Percentiles rank a stretch among this genome's conserved stretches.
These are phyloP conservation scores for Pythium chondricola DNA, from an alignment of 352 stramenopile genomes.

Conservation along the genomic window DNA sequence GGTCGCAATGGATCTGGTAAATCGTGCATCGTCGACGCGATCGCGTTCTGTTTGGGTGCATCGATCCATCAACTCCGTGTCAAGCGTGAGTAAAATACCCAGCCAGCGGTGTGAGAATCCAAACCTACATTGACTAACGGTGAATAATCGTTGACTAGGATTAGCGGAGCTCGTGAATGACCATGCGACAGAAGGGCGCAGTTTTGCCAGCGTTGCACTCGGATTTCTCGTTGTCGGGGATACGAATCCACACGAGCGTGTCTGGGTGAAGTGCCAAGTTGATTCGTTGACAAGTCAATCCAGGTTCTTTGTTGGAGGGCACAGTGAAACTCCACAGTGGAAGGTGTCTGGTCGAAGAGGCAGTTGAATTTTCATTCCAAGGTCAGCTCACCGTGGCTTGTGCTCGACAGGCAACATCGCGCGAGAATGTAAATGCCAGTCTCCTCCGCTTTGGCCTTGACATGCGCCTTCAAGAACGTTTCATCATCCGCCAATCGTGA, in stretches of 20 bases:
- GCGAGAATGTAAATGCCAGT: neutral
- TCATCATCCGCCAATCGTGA: slow-evolving; percentile 26
- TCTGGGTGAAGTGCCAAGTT: slow-evolving; percentile 18
- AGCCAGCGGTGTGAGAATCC: neutral
- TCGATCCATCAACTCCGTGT: slow-evolving; percentile 17
- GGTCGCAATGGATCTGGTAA: slow-evolving; percentile 23
- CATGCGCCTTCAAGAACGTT: slow-evolving; percentile 20
- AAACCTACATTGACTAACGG: neutral
- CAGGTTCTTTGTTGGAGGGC: slow-evolving; percentile 11
- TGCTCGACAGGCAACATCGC: slow-evolving; percentile 1
- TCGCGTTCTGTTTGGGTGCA: slow-evolving; percentile 21
- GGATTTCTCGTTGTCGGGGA: slow-evolving; percentile 7
- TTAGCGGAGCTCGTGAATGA: slow-evolving; percentile 21
- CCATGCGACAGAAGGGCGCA: neutral
- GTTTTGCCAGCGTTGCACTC: slow-evolving; percentile 7
- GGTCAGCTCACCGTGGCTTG: neutral
- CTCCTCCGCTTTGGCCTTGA: slow-evolving; percentile 10
- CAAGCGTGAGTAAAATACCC: slow-evolving; percentile 9
- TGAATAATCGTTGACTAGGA: slow-evolving; percentile 2
- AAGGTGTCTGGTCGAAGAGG: slow-evolving; percentile 9
- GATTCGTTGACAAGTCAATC: slow-evolving; percentile 12
- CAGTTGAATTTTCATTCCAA: neutral
- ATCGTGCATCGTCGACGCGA: slow-evolving; percentile 23
- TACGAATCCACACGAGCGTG: neutral
- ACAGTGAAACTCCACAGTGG: neutral